Base-by-base conservation (phyloP, 2,329 filamentous ascomycete species). In the Lachnellula subtilissima region DNA sequence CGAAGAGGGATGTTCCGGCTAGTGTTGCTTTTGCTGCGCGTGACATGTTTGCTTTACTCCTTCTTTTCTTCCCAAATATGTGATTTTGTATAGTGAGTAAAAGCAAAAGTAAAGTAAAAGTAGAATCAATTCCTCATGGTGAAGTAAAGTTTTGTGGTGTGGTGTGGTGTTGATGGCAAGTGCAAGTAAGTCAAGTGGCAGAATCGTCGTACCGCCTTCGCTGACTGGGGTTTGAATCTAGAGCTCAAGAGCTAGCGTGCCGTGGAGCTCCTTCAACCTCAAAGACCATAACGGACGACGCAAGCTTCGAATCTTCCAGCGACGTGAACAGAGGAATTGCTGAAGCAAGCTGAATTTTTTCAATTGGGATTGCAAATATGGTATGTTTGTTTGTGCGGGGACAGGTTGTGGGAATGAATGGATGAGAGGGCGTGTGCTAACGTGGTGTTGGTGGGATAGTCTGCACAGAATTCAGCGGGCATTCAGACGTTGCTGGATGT, bases 401-500 rank as follows among this genome's bases (percentile, higher is more conserved):
- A 17, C 7, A 37, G 28, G 14, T 19, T n/a, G 48, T 45, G 19
- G 23, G 19, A 32, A 50, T 17, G 53, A 25, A 17, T 28, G 36
- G 52, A 22, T 39, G 37, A 42, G 25, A 6, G 19, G 25, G n/a
- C 17, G 45, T 52, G 57, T 56, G 56, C 64, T 66, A 62, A 65
- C 57, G 35, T 7, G 9, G 9, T 25, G 1, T 48, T 46, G 36
- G 25, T 35, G 46, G 12, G 46, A 67, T 71, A 97, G 93, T 94
- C 94, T 73, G 94, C 93, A 72, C 94, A 97, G 79, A 97, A 97
- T 81, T 97, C 94, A 65, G 87, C 90, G 70, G 94, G 94, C 75
- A 99, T 99, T 73, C 93, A 97, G 78, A 97, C 93, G 72, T 86
- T 99, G 71, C 91, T 99, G 77, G 94, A 97, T 78, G 94, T 99